These are phyloP conservation scores for Leccinum subtestaceum DNA, from an alignment of 768 basidiomycete species.

Conservation along the genomic window DNA sequence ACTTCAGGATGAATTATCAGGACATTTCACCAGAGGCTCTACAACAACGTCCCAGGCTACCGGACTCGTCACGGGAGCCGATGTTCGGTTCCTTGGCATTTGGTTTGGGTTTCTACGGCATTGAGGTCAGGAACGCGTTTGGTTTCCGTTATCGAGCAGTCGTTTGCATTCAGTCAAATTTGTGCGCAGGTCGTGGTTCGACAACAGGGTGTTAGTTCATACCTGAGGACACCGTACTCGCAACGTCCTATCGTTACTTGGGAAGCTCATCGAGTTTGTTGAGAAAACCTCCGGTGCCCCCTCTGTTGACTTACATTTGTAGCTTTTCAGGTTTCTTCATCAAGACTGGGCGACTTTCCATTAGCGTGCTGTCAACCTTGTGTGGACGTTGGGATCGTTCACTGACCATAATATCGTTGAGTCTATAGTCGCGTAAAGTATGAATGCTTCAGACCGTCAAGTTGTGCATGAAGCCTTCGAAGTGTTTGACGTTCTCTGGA, in stretches of 20 bases:
- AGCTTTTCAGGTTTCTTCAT: constrained; percentile 74
- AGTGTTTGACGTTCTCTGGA: constrained; percentile 91
- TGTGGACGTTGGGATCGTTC: constrained; percentile 73
- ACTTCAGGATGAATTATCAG: constrained; percentile 54
- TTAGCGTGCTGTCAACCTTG: constrained; percentile 68
- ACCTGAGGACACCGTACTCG: constrained; percentile 51
- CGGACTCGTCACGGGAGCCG: constrained; percentile 33
- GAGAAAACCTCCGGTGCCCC: constrained; percentile 32
- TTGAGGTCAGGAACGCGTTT: constrained; percentile 49
- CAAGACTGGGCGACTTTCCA: constrained; percentile 71
- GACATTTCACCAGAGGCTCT: constrained; percentile 50
- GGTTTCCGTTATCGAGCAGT: constrained; percentile 54
- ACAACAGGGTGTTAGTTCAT: constrained; percentile 29
- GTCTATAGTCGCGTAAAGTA: constrained; percentile 69
- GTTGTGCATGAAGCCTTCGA: constrained; percentile 64
- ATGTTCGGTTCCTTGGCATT: constrained; percentile 49
- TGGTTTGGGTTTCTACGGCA: constrained; percentile 60
- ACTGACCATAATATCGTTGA: constrained; percentile 63
- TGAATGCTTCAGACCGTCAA: constrained; percentile 53
- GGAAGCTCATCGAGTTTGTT: constrained; percentile 46
- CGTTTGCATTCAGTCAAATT: constrained; percentile 43
- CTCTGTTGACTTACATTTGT: constrained; percentile 14
- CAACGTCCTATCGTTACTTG: constrained; percentile 48
- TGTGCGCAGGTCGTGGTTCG: constrained; percentile 41
- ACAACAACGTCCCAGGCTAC: constrained; percentile 47